Evolutionary conservation across 257 asterid species (phyloP), one percentile per base, ranked within the genome.

Genomic region (Scutellaria minor): DNA sequence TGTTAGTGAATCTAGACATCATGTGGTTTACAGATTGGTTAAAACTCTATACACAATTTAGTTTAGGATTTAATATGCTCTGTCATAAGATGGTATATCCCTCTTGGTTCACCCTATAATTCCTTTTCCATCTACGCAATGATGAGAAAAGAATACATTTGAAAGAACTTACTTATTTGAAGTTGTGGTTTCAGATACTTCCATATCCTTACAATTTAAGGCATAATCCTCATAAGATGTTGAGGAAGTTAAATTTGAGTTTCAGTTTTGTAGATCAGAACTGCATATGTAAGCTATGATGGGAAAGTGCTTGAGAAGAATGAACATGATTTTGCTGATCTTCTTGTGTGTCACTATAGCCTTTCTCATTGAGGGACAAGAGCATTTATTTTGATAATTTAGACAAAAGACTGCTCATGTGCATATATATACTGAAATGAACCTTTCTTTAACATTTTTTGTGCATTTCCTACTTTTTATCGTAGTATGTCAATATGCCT

Each of bases 311-410:
- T 41, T 6, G 37, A 51, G 37, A 20, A 35, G 40, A 51, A 51
- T 35, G 45, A 20, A 15, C 40, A 64, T 5, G 20, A 46, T 9
- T 41, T 8, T 13, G 52, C 59, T 27, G 68, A 53, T 6, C 61
- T 46, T 48, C 47, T 31, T 35, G 27, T 46, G 6, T 20, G 45
- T 20, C 13, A 48, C 2, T 15, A 15, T 24, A 4, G 59, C 59
- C 64, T 52, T 51, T 24, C n/a, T 54, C 37, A 6, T 63, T 52
- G 24, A 53, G 7, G 41, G 39, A 27, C 5, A 18, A 31, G 46
- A 72, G 31, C 51, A 73, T 66, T 53, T 53, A 53, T 41, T n/a
- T 6, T 61, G 63, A 53, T 52, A 52, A 22, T 57, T 6, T 64
- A 53, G 58, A 73, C 53, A 41, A 8, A 5, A 37, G 39, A 44